Conservation (phyloP, 192 early-diverging fungal genomes). For the Nowakowskiella sp. region DNA sequence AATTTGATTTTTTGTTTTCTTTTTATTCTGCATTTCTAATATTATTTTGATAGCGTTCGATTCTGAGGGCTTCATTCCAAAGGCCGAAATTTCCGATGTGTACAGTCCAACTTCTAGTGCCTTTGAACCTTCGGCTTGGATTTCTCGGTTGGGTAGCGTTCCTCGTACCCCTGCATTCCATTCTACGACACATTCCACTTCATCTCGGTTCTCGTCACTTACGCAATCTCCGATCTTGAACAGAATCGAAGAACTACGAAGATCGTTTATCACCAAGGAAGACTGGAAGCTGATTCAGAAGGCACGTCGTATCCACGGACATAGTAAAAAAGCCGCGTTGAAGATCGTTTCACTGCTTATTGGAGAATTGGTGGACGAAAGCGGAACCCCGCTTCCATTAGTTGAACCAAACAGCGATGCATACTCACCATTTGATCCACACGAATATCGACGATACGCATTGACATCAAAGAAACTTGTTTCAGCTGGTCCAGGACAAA, state of each 20-base stretch:
- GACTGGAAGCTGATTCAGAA: background rate
- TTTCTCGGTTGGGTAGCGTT: too few species aligned
- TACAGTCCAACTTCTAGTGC: slow-evolving; percentile 10
- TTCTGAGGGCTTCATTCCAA: background rate
- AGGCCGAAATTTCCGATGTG: background rate
- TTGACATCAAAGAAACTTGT: background rate
- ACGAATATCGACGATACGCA: background rate
- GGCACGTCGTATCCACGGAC: background rate
- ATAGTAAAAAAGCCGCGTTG: background rate
- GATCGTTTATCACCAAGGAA: background rate
- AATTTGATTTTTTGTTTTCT: too few species aligned
- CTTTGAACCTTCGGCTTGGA: too few species aligned
- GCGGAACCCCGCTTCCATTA: background rate
- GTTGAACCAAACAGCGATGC: background rate
- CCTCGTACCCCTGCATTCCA: too few species aligned
- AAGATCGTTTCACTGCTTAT: background rate
- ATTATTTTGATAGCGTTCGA: background rate
- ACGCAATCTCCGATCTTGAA: too few species aligned
- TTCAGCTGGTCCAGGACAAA: background rate
- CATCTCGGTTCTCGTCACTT: too few species aligned
- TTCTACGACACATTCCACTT: too few species aligned
- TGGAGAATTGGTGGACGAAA: background rate
- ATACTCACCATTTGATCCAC: background rate
- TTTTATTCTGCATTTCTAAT: too few species aligned
- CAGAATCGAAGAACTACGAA: background rate